These are phyloP conservation scores for Scheffersomyces amazonensis DNA, from an alignment of 805 yeast genomes.

Conservation along the genomic window DNA sequence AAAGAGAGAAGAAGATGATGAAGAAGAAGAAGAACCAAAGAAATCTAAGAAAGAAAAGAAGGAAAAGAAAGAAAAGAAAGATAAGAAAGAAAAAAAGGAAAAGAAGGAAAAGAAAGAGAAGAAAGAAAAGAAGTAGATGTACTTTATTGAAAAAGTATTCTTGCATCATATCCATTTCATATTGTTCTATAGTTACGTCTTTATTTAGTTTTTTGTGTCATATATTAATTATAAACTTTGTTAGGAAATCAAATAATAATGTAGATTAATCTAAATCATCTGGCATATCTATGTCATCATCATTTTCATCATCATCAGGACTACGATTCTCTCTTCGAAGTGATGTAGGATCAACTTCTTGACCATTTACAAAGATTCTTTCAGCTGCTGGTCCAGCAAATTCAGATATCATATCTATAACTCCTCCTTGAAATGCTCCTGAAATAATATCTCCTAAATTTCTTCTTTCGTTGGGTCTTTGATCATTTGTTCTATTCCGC, in stretches of 20 bases:
- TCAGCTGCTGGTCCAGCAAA: slow-evolving; percentile 3
- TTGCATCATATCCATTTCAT: neutral
- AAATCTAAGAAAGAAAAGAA: slow-evolving; percentile 27
- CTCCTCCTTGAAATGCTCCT: slow-evolving; percentile 3
- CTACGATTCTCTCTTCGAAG: neutral
- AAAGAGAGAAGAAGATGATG: slow-evolving; percentile 21
- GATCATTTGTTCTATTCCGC: slow-evolving; percentile 6
- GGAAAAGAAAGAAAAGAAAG: slow-evolving; percentile 28
- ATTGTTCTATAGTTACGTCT: neutral
- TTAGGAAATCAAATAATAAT: neutral
- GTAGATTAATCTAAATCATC: slow-evolving; percentile 6
- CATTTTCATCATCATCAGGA: slow-evolving; percentile 1
- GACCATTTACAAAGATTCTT: slow-evolving; percentile 6
- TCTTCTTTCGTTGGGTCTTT: neutral
- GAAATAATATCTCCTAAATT: neutral
- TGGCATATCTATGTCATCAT: slow-evolving; percentile 6
- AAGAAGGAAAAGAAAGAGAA: slow-evolving; percentile 29
- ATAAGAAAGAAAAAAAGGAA: slow-evolving; percentile 24
- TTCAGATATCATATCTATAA: slow-evolving; percentile 3
- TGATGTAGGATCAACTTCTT: slow-evolving; percentile 1
- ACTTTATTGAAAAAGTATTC: slow-evolving; percentile 1
- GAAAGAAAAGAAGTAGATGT: slow-evolving; percentile 20
- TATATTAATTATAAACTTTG: neutral
- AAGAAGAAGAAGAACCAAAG: slow-evolving; percentile 22
- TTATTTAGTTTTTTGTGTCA: neutral